A percentile compares a stretch with the other conserved stretches of the same genome.
Conservation (phyloP, 176 grass and related monocot genomes). For the Leersia perrieri region DNA sequence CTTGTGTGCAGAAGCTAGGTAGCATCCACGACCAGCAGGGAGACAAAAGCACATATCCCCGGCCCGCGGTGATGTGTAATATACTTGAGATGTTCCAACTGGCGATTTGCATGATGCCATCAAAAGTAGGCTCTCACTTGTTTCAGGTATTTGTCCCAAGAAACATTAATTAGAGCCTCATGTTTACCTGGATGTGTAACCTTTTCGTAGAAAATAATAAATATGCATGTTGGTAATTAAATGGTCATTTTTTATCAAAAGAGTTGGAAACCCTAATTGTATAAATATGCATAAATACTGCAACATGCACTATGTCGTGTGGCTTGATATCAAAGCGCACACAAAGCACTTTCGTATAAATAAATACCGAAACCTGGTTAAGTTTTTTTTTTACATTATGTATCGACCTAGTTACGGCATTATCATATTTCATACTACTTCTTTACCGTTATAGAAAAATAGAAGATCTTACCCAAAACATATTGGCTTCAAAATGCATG, state of each 20-base stretch:
- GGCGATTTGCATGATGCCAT: slow-evolving; percentile 7
- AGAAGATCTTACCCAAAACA: too few relatives aligned
- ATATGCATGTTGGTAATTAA: neutral
- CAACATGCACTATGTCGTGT: neutral
- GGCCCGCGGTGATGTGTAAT: slow-evolving; percentile 46
- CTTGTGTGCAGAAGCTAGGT: neutral
- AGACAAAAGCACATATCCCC: slow-evolving; percentile 46
- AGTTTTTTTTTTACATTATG: too few relatives aligned
- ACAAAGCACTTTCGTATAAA: too few relatives aligned
- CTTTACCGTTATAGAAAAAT: too few relatives aligned
- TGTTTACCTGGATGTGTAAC: neutral
- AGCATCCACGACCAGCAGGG: slow-evolving; percentile 25
- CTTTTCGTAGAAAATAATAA: neutral
- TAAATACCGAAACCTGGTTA: too few relatives aligned
- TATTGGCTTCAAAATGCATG: too few relatives aligned
- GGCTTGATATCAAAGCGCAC: neutral
- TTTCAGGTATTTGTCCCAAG: slow-evolving; percentile 42
- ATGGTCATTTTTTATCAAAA: neutral
- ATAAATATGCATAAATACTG: too few relatives aligned
- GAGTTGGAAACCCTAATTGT: neutral
- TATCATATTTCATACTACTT: too few relatives aligned
- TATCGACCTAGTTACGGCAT: too few relatives aligned
- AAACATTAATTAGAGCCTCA: neutral
- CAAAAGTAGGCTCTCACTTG: slow-evolving; percentile 21
- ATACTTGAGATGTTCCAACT: slow-evolving; percentile 27